A percentile compares a stretch with the other conserved stretches of the same genome.
These are phyloP conservation scores for Curvularia sp. DNA, from an alignment of 2,329 filamentous ascomycete genomes.

Conservation along the genomic window DNA sequence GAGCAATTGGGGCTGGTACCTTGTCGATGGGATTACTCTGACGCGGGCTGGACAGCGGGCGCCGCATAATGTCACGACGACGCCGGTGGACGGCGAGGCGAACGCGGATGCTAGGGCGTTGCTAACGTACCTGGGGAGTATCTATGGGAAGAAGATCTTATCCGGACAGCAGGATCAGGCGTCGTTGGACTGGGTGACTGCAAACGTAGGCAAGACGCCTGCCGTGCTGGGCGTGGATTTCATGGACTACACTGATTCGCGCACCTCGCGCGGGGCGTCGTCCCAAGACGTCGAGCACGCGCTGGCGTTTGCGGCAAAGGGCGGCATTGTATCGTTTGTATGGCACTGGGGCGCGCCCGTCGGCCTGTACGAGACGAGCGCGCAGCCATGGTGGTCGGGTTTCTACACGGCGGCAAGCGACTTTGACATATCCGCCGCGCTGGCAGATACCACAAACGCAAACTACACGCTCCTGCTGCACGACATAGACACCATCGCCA, in stretches of 20 bases:
- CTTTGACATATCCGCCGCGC: slow-evolving; percentile 56
- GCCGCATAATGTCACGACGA: slow-evolving; percentile 51
- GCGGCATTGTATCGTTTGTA: slow-evolving; percentile 57
- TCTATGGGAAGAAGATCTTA: slow-evolving; percentile 58
- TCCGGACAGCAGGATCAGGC: slow-evolving; percentile 59
- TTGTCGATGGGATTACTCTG: slow-evolving; percentile 56
- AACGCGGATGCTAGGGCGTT: slow-evolving; percentile 50
- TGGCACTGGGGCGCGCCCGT: slow-evolving; percentile 61
- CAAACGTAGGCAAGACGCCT: slow-evolving; percentile 58
- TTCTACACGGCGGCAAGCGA: slow-evolving; percentile 61
- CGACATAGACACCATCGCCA: slow-evolving; percentile 59
- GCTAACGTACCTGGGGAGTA: slow-evolving; percentile 54
- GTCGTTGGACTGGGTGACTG: slow-evolving; percentile 54
- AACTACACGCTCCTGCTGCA: slow-evolving; percentile 59
- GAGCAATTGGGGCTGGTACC: slow-evolving; percentile 60
- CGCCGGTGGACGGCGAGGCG: slow-evolving; percentile 52
- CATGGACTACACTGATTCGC: slow-evolving; percentile 60
- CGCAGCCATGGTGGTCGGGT: slow-evolving; percentile 58
- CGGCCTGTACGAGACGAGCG: slow-evolving; percentile 57
- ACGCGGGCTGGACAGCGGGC: slow-evolving; percentile 48
- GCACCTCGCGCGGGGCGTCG: slow-evolving; percentile 53
- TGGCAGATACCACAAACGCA: slow-evolving; percentile 53
- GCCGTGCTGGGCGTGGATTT: slow-evolving; percentile 58
- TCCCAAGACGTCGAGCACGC: slow-evolving; percentile 57
- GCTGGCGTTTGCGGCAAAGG: slow-evolving; percentile 53